These are phyloP conservation scores for Puccinellia tenuiflora DNA, from an alignment of 176 grass and related monocot genomes.

Conservation along the genomic window DNA sequence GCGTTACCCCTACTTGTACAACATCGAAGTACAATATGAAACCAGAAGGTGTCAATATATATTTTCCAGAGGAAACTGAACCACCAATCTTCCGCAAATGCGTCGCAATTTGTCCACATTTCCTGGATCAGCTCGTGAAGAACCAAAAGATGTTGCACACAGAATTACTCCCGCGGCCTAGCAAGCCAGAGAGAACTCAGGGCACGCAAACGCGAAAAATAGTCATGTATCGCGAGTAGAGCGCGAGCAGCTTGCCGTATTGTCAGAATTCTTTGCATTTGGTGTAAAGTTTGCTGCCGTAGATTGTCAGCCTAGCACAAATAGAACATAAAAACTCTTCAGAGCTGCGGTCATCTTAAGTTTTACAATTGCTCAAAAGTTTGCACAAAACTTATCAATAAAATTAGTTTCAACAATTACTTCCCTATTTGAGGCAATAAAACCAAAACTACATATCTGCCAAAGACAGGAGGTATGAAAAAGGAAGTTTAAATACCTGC, in stretches of 20 bases:
- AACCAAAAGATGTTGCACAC: neutral
- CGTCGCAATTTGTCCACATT: slow-evolving; percentile 9
- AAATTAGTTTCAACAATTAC: neutral
- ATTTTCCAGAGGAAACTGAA: slow-evolving; percentile 21
- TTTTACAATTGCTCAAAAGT: neutral
- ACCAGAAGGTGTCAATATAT: slow-evolving; percentile 39
- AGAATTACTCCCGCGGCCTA: slow-evolving; percentile 55
- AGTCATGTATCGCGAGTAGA: slow-evolving; percentile 76
- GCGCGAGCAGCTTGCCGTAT: slow-evolving; percentile 72
- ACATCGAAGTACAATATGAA: slow-evolving; percentile 25
- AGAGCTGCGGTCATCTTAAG: slow-evolving; percentile 3
- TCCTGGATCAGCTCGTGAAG: slow-evolving; percentile 20
- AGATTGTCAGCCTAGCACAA: slow-evolving; percentile 77
- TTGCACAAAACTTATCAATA: neutral
- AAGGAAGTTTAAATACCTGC: slow-evolving; percentile 47
- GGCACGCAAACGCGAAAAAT: slow-evolving; percentile 74
- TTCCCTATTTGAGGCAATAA: neutral
- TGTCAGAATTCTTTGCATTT: slow-evolving; percentile 76
- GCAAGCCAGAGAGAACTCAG: slow-evolving; percentile 92
- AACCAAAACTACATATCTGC: neutral
- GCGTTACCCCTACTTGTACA: slow-evolving; percentile 55
- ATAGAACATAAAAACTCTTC: slow-evolving; percentile 10
- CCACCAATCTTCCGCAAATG: slow-evolving; percentile 26
- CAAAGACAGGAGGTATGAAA: neutral
- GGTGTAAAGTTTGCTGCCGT: slow-evolving; percentile 77